A percentile compares a stretch with the other conserved stretches of the same genome.
These are phyloP conservation scores for Helminthosporium solani DNA, from an alignment of 2,329 filamentous ascomycete genomes.

Conservation along the genomic window DNA sequence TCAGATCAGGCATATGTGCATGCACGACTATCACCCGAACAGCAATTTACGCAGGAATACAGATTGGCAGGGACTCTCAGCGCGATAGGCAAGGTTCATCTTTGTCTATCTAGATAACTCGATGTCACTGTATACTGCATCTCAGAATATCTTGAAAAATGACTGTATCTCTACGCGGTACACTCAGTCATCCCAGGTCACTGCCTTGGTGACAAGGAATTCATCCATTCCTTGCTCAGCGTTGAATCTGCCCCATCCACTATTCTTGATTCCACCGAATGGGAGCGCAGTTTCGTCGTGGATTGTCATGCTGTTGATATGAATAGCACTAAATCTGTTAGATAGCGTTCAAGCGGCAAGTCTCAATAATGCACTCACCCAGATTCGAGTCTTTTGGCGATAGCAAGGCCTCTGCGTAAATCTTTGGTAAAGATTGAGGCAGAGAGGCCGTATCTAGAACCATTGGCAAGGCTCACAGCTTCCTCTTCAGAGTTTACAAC, in stretches of 20 bases:
- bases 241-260: conserved; percentile 47
- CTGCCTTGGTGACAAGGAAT: conserved; percentile 40
- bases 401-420: conserved; percentile 10
- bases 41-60: background rate
- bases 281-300: conserved; percentile 30
- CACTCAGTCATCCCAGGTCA: conserved; percentile 18
- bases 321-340: conserved; percentile 9
- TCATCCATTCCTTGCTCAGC: conserved; percentile 42
- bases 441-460: conserved; percentile 63
- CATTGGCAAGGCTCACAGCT: conserved; percentile 69
- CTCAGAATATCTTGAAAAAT: background rate
- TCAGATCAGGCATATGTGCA: no score
- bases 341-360: no score
- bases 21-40: background rate
- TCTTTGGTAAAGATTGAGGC: conserved; percentile 25
- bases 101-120: background rate
- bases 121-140: background rate
- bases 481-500: conserved; percentile 65
- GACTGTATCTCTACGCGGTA: background rate
- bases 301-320: conserved; percentile 21
- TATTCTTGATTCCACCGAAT: conserved; percentile 44
- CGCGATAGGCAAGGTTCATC: background rate
- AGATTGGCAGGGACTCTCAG: background rate
- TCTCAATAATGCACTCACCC: conserved; percentile 41
- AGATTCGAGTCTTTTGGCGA: conserved; percentile 19